Percentiles rank a stretch among this genome's conserved stretches.
These are phyloP conservation scores for Cinnamomum chago DNA, from an alignment of 164 flowering plant species.

Conservation along the genomic window DNA sequence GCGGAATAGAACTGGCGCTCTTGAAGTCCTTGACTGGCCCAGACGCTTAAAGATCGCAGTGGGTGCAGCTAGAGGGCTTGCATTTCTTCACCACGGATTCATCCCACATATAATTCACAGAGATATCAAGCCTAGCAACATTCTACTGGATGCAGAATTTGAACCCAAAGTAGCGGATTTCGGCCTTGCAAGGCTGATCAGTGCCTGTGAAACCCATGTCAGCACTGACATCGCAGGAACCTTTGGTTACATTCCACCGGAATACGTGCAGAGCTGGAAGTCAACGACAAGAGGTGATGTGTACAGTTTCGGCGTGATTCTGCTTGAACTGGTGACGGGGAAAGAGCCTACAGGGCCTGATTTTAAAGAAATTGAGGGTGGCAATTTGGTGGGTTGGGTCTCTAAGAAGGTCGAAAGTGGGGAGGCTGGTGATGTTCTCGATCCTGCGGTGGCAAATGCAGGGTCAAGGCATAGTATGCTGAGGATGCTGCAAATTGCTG, in stretches of 20 bases:
- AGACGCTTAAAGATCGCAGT: conserved; percentile 57
- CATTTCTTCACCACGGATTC: conserved; percentile 79
- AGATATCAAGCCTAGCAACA: conserved; percentile 79
- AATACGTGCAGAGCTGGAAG: conserved; percentile 73
- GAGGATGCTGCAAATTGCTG: conserved; percentile 47
- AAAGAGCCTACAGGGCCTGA: conserved; percentile 81
- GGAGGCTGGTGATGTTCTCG: conserved; percentile 54
- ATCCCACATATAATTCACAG: conserved; percentile 79
- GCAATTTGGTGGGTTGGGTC: conserved; percentile 82
- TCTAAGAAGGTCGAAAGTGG: conserved; percentile 51
- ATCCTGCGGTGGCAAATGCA: conserved; percentile 33
- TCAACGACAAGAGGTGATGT: conserved; percentile 72
- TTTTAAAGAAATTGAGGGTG: conserved; percentile 72
- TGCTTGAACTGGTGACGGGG: conserved; percentile 74
- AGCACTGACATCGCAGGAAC: conserved; percentile 84
- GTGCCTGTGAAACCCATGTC: conserved; percentile 81
- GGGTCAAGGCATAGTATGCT: conserved; percentile 56
- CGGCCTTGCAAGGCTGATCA: conserved; percentile 71
- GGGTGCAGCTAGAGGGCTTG: conserved; percentile 74
- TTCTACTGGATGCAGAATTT: conserved; percentile 57
- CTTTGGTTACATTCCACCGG: conserved; percentile 84
- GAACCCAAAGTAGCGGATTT: conserved; percentile 81
- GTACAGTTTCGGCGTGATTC: conserved; percentile 76
- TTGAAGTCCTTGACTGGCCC: conserved; percentile 56
- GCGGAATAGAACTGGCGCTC: conserved; percentile 50